Percentiles rank a stretch among this genome's conserved stretches.
These are phyloP conservation scores for Fusarium austroafricanum DNA, from an alignment of 2,329 filamentous ascomycete species.

Conservation along the genomic window DNA sequence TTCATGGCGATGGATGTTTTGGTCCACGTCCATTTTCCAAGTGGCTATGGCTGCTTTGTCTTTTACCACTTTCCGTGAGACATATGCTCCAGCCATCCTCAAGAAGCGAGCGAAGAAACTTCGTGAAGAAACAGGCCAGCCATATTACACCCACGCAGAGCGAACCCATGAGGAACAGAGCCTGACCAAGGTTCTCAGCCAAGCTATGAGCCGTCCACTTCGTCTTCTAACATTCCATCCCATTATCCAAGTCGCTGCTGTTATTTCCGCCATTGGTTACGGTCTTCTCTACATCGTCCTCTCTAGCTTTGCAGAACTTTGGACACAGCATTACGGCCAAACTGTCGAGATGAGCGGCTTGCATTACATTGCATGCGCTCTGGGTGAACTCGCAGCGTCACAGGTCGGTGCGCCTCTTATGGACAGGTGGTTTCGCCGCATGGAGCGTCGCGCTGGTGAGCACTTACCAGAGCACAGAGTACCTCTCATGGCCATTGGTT, in stretches of 20 bases:
- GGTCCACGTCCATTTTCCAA: slow-evolving; percentile 57
- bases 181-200: slow-evolving; percentile 43
- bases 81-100: slow-evolving; percentile 53
- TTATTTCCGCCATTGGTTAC: slow-evolving; percentile 69
- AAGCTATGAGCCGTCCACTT: slow-evolving; percentile 65
- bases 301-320: slow-evolving; percentile 70
- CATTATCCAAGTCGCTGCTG: slow-evolving; percentile 67
- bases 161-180: slow-evolving; percentile 46
- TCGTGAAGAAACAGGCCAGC: slow-evolving; percentile 48
- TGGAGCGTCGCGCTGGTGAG: slow-evolving; percentile 30
- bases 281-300: slow-evolving; percentile 73
- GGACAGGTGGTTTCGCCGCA: slow-evolving; percentile 52
- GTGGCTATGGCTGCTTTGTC: slow-evolving; percentile 51
- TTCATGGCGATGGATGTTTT: slow-evolving; percentile 61
- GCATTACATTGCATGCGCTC: slow-evolving; percentile 71
- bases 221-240: slow-evolving; percentile 68
- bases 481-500: slow-evolving; percentile 51
- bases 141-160: slow-evolving; percentile 54
- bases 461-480: slow-evolving; percentile 44
- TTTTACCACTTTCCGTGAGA: slow-evolving; percentile 53
- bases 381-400: slow-evolving; percentile 70
- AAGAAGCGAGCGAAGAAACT: slow-evolving; percentile 48
- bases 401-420: slow-evolving; percentile 59
- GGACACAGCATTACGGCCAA: slow-evolving; percentile 65
- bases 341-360: slow-evolving; percentile 69